Conservation (phyloP, 495 filamentous ascomycete genomes). For the Venustampulla echinocandica region DNA sequence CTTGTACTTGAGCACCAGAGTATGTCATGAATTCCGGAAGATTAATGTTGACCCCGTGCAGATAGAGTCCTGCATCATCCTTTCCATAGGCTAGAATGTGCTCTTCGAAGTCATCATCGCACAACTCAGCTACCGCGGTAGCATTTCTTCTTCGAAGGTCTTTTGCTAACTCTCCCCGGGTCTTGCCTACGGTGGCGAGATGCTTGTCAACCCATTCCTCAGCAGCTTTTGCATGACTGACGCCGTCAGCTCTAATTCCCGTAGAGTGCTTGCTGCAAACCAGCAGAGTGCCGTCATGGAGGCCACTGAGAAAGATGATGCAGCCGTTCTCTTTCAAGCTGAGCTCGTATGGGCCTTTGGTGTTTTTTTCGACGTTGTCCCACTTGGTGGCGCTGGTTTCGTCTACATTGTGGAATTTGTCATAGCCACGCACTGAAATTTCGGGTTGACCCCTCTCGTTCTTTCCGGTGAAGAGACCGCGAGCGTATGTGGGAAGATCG, state of each 20-base stretch:
- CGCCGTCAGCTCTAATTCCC: slow-evolving; percentile 57
- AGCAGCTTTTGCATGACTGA: slow-evolving; percentile 79
- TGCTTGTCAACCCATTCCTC: slow-evolving; percentile 82
- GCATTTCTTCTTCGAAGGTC: slow-evolving; percentile 72
- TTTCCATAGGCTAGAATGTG: slow-evolving; percentile 85
- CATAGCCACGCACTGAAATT: slow-evolving; percentile 83
- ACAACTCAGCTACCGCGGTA: slow-evolving; percentile 92
- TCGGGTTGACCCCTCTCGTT: slow-evolving; percentile 54
- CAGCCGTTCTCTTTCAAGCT: slow-evolving; percentile 98
- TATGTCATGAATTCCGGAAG: slow-evolving; percentile 82
- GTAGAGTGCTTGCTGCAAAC: slow-evolving; percentile 99
- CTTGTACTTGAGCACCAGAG: slow-evolving; percentile 64
- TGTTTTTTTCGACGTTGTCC: slow-evolving; percentile 67
- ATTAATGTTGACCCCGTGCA: slow-evolving; percentile 95
- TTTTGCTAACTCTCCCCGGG: slow-evolving; percentile 62
- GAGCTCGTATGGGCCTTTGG: slow-evolving; percentile 84
- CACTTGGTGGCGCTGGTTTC: slow-evolving; percentile 75
- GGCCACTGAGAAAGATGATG: slow-evolving; percentile 92
- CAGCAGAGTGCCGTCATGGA: slow-evolving; percentile 77
- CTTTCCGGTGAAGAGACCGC: slow-evolving; percentile 80
- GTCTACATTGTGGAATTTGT: slow-evolving; percentile 95
- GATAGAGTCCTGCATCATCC: slow-evolving; percentile 81
- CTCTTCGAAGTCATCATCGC: slow-evolving; percentile 93
- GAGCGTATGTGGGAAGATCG: slow-evolving; percentile 79
- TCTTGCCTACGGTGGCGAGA: slow-evolving; percentile 63